Base-by-base conservation (phyloP, 805 yeast species). In the Starmerella asiatica region DNA sequence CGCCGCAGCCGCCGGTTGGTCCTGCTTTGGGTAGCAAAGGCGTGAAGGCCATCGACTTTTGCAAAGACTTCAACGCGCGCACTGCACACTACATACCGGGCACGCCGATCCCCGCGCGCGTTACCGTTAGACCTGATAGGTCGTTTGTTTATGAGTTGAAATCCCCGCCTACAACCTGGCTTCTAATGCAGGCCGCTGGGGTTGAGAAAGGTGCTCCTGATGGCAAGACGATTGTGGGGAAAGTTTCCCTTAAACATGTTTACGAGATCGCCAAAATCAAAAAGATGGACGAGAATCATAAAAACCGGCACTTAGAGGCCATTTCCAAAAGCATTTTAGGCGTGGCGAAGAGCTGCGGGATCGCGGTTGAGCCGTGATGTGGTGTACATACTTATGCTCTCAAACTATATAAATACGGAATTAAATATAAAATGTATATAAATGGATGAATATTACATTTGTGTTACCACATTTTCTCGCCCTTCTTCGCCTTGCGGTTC, bases 1-100 rank as follows among this genome's bases (percentile, higher is more conserved):
- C 96, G 2, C 97, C 98, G 31, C 79, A 95, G 2, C 98, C 98
- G 21, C 98, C 98, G 5, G 97, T 91, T 21, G 98, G 98, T 49
- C 98, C 98, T 34, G 98, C 97, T 0, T 68, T 91, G 36, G 98
- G 98, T 50, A 88, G 97, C 44, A 88, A 88, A 60, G 98, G 98
- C 68, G 93, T 91, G 34, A 91, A 91, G 59, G 97, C 97, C 47
- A 91, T 91, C 55, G 98, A 91, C 61, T 91, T 91, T 56, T 88
- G 97, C 65, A 91, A 91, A 61, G 97, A 91, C 58, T 91, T 91
- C 68, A 91, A 91, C 59, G 98, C 98, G 20, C 76, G 94, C 60
- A 85, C 97, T 11, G 93, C 94, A 6, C 76, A 76, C 49, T 79
- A 73, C 56, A 71, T 71, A 38, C 84, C 93, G 14, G 96, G 94